A percentile compares a stretch with the other conserved stretches of the same genome.
Evolutionary conservation across 371 early-diverging fungal species (phyloP).

Genomic region (Nosema muscidifuracis): DNA sequence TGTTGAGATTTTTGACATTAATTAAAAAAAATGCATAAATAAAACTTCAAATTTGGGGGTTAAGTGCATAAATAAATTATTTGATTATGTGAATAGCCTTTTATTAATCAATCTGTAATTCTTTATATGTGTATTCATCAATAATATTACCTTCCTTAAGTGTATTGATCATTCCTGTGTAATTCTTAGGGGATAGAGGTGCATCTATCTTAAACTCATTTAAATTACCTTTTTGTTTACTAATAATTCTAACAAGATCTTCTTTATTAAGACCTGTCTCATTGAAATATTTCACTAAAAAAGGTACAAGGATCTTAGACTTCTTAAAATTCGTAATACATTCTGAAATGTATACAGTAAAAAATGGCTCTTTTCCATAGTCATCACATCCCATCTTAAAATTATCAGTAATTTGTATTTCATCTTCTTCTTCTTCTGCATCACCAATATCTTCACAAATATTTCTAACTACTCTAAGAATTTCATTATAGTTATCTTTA

Average conservation of each 20-base stretch:
- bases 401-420: conserved; percentile 7
- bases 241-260: conserved; percentile 13
- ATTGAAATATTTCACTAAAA: conserved; percentile 19
- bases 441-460: conserved; percentile 23
- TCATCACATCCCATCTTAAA: background rate
- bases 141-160: conserved; percentile 2
- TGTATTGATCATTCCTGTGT: conserved; percentile 26
- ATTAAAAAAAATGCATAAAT: no score
- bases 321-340: conserved; percentile 22
- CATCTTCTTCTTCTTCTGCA: conserved; percentile 22
- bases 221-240: conserved; percentile 21
- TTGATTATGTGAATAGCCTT: no score
- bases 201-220: conserved; percentile 32
- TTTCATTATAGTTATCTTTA: background rate
- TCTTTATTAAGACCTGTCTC: background rate
- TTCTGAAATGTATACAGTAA: conserved; percentile 18
- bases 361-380: conserved; percentile 16
- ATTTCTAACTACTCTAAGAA: background rate
- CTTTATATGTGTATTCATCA: background rate
- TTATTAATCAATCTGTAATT: conserved; percentile 33
- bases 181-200: conserved; percentile 25
- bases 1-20: no score
- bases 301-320: conserved; percentile 2
- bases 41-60: no score
- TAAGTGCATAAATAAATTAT: no score